Evolutionary conservation across 1,139 yeast genomes (phyloP).

Genomic region (Sugiyamaella castrensis): DNA sequence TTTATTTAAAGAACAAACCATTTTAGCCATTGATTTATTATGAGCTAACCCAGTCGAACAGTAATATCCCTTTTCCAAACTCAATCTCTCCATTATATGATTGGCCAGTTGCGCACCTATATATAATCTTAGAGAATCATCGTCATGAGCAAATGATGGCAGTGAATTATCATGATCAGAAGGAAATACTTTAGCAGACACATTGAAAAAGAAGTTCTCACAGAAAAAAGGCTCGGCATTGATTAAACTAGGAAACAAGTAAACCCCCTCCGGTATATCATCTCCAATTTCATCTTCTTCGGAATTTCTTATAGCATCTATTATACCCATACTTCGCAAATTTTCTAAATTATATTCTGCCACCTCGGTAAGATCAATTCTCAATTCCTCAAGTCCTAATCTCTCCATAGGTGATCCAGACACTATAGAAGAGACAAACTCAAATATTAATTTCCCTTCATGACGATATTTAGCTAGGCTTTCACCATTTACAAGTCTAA

Average conservation of each 20-base stretch:
- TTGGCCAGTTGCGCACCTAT: slow-evolving; percentile 36
- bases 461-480: slow-evolving; percentile 34
- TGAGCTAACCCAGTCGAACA: slow-evolving; percentile 38
- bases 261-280: slow-evolving; percentile 25
- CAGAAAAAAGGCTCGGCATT: slow-evolving; percentile 21
- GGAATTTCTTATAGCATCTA: slow-evolving; percentile 13
- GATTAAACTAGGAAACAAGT: slow-evolving; percentile 14
- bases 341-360: slow-evolving; percentile 24
- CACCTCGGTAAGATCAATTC: slow-evolving; percentile 34
- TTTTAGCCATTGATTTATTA: slow-evolving; percentile 36
- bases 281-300: slow-evolving; percentile 19
- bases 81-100: slow-evolving; percentile 31
- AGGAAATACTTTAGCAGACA: slow-evolving; percentile 32
- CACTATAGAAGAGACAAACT: slow-evolving; percentile 28
- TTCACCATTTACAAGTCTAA: slow-evolving; percentile 39
- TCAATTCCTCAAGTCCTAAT: slow-evolving; percentile 40
- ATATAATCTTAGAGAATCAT: slow-evolving; percentile 20
- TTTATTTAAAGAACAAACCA: slow-evolving; percentile 34
- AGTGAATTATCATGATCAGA: slow-evolving; percentile 14
- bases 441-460: slow-evolving; percentile 35
- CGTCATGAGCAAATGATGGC: slow-evolving; percentile 13
- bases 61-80: slow-evolving; percentile 32
- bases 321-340: slow-evolving; percentile 20
- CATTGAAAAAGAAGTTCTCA: slow-evolving; percentile 32
- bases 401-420: slow-evolving; percentile 34